Base-by-base conservation (phyloP, 148 eudicot genomes). In the Mesembryanthemum crystallinum region DNA sequence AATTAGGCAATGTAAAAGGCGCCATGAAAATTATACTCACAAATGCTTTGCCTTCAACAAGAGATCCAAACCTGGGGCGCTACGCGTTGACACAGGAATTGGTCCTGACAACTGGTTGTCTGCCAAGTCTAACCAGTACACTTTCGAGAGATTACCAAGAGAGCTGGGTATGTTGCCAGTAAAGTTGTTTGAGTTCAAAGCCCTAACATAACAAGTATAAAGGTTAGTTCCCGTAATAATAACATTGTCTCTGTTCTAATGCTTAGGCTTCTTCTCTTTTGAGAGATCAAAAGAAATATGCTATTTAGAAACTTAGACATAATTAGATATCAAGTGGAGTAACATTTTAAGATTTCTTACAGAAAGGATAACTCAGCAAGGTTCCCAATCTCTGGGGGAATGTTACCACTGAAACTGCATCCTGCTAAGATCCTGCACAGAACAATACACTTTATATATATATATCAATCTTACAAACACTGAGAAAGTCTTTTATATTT, bases 71-170 rank as follows among this genome's bases (percentile, higher is more conserved):
- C 98, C 97, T 7, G 96, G 90, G 37, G 77, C 35, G 47, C 72
- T 79, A 52, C 39, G 30, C 7, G 88, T 87, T 75, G 98, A 92
- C 74, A 89, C 87, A 64, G 98, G 98, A 60, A 94, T 71, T 39
- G 90, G 23, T 78, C 98, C 96, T 25, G 83, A 86, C 76, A 94
- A 74, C 74, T 90, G 89, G 79, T 94, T 94, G 49, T 92, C 96
- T 11, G 97, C 92, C 55, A 94, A 32, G 80, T 94, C 98, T n/a
- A 94, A 86, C 97, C 97, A 92, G 85, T 89, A 90, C 17, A 94
- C 84, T 55, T 88, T 85, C 21, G 89, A 77, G 24, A 94, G 95
- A 23, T 87, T 87, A 14, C 98, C 97, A 72, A 94, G 82, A 67
- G 96, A 85, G 64, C 82, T 80, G 10, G 98, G 98, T 76, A 94